Evolutionary conservation across 78 protist species (phyloP).

Genomic region (Dictyostelium capitatum): DNA sequence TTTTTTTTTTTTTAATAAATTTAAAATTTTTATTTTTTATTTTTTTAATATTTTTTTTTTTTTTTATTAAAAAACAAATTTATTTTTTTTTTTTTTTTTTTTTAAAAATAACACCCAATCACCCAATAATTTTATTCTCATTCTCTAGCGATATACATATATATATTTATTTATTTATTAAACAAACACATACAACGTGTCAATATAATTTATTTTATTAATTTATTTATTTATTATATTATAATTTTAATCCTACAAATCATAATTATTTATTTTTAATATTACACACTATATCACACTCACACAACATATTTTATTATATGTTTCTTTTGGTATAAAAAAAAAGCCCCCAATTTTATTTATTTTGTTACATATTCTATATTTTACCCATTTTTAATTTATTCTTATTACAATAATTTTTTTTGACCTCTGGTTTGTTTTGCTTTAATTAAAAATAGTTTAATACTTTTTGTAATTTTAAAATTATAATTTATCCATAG

Average conservation of each 20-base stretch:
- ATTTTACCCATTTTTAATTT: no score
- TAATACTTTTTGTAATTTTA: slow-evolving; percentile 13
- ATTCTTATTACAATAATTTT: no score
- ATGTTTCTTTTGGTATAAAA: not conserved
- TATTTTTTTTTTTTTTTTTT: no score
- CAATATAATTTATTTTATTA: not conserved
- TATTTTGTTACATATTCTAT: no score
- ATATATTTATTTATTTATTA: no score
- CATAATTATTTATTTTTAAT: not conserved
- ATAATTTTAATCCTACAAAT: not conserved
- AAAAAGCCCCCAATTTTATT: not conserved
- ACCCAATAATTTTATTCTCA: not conserved
- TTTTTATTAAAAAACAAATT: no score
- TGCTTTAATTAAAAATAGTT: not conserved
- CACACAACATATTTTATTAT: not conserved
- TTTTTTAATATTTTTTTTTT: no score
- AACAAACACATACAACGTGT: no score
- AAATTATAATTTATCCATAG: not conserved
- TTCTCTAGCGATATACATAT: no score
- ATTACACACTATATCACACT: not conserved
- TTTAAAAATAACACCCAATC: not conserved
- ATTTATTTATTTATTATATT: not conserved
- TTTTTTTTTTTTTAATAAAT: no score
- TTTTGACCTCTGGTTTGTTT: not conserved
- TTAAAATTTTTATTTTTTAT: no score